Conservation (phyloP, 148 eudicot genomes). For the Nyssa sinensis region DNA sequence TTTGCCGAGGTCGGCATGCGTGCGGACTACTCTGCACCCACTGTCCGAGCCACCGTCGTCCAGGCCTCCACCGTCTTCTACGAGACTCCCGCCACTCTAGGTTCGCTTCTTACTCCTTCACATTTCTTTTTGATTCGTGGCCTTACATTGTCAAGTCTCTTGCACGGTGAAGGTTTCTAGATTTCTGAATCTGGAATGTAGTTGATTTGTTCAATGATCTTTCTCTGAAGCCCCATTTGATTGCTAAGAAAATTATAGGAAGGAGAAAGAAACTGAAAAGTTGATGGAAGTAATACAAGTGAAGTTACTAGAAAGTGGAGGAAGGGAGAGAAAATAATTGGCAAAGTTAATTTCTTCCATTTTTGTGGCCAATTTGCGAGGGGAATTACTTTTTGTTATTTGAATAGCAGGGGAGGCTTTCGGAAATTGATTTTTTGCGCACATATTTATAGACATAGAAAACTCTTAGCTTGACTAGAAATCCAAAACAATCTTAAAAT, state of each 20-base stretch:
- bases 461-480: no score
- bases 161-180: background rate
- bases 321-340: no score
- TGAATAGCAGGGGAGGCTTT: no score
- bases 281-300: no score
- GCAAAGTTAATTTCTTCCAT: background rate
- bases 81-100: constrained; percentile 88
- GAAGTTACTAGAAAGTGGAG: no score
- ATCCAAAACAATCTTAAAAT: no score
- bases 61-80: constrained; percentile 93
- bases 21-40: constrained; percentile 45
- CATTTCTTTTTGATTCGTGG: background rate
- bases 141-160: background rate
- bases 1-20: constrained; percentile 84
- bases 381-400: background rate
- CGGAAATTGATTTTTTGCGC: no score
- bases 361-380: background rate
- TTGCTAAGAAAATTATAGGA: background rate
- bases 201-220: no score
- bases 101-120: constrained; percentile 25
- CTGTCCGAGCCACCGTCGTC: constrained; percentile 91
- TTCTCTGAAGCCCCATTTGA: background rate
- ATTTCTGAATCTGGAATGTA: background rate
- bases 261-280: background rate
- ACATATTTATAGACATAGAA: no score